These are phyloP conservation scores for Crithidia thermophila DNA, from an alignment of 208 protist genomes.

Conservation along the genomic window DNA sequence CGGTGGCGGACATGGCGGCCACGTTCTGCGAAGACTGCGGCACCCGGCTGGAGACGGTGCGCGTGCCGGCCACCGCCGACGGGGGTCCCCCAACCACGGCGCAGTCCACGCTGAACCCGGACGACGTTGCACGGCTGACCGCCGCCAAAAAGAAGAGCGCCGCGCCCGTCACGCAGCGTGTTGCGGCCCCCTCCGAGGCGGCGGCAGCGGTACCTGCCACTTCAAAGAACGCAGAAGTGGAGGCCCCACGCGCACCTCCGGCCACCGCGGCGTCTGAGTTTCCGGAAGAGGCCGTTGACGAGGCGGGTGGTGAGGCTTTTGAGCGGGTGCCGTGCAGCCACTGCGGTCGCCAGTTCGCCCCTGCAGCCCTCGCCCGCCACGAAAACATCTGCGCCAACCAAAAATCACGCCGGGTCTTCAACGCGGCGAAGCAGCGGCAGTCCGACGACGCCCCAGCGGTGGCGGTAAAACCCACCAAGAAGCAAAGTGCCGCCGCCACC, in stretches of 20 bases:
- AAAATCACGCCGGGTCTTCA: slow-evolving; percentile 78
- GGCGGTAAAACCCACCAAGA: neutral
- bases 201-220: too few relatives aligned
- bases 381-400: slow-evolving; percentile 58
- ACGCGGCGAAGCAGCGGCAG: slow-evolving; percentile 65
- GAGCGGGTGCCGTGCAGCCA: slow-evolving; percentile 59
- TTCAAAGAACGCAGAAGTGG: too few relatives aligned
- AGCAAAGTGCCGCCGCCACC: neutral
- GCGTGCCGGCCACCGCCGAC: neutral
- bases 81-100: slow-evolving; percentile 9
- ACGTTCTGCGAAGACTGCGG: slow-evolving; percentile 89
- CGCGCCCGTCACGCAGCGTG: neutral
- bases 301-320: neutral
- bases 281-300: neutral
- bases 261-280: too few relatives aligned
- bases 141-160: neutral
- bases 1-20: slow-evolving; percentile 41
- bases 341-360: slow-evolving; percentile 81
- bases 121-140: slow-evolving; percentile 7
- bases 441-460: slow-evolving; percentile 24
- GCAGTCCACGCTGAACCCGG: slow-evolving; percentile 8
- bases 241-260: neutral
- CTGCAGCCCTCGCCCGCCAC: slow-evolving; percentile 72
- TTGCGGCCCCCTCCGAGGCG: too few relatives aligned
- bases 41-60: slow-evolving; percentile 39